Evolutionary conservation across 345 rosid species (phyloP).

Genomic region (Eucalyptus decipiens): DNA sequence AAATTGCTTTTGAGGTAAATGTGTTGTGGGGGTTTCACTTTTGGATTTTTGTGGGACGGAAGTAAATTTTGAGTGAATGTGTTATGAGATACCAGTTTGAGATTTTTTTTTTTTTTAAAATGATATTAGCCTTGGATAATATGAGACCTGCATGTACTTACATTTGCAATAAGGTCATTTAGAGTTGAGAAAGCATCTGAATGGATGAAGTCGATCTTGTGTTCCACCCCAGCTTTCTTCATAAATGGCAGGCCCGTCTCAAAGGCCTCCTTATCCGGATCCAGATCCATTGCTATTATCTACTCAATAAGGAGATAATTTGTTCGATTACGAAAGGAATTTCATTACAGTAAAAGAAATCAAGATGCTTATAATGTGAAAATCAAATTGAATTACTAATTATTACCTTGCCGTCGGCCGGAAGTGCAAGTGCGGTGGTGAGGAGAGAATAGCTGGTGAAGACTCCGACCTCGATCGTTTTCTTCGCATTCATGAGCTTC

Average conservation of each 20-base stretch:
- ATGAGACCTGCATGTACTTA: background rate
- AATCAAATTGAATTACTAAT: background rate
- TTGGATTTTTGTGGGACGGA: rapidly evolving
- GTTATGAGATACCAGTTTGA: background rate
- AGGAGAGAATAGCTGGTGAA: constrained; percentile 79
- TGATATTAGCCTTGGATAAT: too few relatives aligned
- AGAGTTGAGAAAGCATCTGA: constrained; percentile 3
- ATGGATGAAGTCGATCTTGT: constrained; percentile 19
- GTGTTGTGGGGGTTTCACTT: rapidly evolving
- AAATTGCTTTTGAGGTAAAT: too few relatives aligned
- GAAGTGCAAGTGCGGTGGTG: constrained; percentile 58
- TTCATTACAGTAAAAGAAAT: background rate
- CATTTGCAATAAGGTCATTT: background rate
- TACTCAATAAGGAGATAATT: background rate
- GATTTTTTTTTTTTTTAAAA: too few relatives aligned
- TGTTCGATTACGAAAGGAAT: too few relatives aligned
- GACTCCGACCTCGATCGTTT: constrained; percentile 60
- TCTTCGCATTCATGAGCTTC: constrained; percentile 41
- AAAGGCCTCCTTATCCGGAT: constrained; percentile 18
- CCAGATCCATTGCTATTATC: constrained; percentile 20
- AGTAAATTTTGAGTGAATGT: background rate
- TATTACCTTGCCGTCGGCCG: constrained; percentile 41
- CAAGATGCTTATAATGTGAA: background rate
- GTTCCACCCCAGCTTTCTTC: constrained; percentile 28
- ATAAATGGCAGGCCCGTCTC: constrained; percentile 30